Percentiles rank a stretch among this genome's conserved stretches.
These are phyloP conservation scores for Cordyceps sp. DNA, from an alignment of 2,329 filamentous ascomycete genomes.

Conservation along the genomic window DNA sequence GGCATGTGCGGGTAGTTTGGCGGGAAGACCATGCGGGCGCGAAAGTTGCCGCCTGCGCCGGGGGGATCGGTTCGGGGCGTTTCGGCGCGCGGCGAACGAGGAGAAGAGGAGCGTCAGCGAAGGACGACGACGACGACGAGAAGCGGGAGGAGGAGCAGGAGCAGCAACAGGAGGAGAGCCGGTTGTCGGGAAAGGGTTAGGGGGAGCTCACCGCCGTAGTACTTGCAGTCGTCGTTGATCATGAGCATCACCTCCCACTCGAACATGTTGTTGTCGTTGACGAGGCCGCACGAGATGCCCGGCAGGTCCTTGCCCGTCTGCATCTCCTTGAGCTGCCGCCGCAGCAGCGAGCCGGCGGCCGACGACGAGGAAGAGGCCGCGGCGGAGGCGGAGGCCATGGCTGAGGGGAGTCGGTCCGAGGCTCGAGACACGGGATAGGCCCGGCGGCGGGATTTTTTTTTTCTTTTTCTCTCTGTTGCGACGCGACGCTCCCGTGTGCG, in stretches of 20 bases:
- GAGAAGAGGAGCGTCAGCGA: too few relatives aligned
- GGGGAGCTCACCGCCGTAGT: conserved; percentile 81
- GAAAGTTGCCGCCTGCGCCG: conserved; percentile 70
- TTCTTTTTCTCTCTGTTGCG: too few relatives aligned
- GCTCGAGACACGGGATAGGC: too few relatives aligned
- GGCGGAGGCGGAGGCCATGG: too few relatives aligned
- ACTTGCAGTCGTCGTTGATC: conserved; percentile 87
- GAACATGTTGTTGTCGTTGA: conserved; percentile 74
- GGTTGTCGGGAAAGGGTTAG: too few relatives aligned
- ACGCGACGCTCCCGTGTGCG: too few relatives aligned
- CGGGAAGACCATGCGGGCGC: conserved; percentile 70
- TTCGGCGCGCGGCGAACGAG: too few relatives aligned
- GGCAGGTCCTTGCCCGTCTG: conserved; percentile 80
- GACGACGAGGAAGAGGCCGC: conserved; percentile 18
- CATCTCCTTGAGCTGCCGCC: conserved; percentile 86
- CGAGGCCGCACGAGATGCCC: conserved; percentile 82
- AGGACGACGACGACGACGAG: too few relatives aligned
- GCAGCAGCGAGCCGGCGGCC: conserved; percentile 57
- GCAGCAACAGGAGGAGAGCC: too few relatives aligned
- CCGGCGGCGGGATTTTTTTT: too few relatives aligned
- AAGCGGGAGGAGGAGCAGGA: too few relatives aligned
- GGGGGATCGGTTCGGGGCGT: not conserved
- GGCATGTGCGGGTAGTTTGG: conserved; percentile 73
- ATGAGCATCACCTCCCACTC: conserved; percentile 99
- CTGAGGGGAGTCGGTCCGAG: too few relatives aligned